Base-by-base conservation (phyloP, 371 early-diverging fungal species). In the Syncephalastrum sp. region DNA sequence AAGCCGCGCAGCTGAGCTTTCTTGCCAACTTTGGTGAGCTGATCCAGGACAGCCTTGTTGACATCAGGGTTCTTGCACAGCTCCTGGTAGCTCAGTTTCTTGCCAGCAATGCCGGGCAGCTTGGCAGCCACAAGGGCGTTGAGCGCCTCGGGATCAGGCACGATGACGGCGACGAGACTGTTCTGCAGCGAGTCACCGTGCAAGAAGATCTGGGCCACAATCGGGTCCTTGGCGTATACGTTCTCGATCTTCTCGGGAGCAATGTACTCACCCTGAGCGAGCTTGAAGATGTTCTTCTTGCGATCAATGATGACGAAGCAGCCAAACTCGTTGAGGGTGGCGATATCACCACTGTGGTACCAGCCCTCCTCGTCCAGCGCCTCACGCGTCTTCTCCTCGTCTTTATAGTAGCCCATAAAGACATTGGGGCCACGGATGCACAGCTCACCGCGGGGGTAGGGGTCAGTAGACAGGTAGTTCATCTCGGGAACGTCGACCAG, bases 201-300 rank as follows among this genome's bases (percentile, higher is more conserved):
- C 4, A 96, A 83, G 50, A 60, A 75, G 46, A 84, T 68, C 57
- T 93, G 92, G 45, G 83, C 81, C n/a, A 92, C 65, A 10, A 86
- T 56, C 24, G 75, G 64, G 57, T 77, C 64, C 63, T 81, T 77
- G 38, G 71, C 56, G 64, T 77, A 88, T 5, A 86, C 77, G 56
- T 83, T 85, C 70, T 96, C 96, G 24, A 95, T 85, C 68, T 95
- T 97, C 69, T 99, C 99, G 3, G 98, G 99, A 0, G 97, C 95
- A 63, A 99, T 86, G 77, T 98, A 99, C 79, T 99, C 99, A 58
- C 87, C 88, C 61, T 88, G 89, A 10, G 85, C 71, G 44, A 94
- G 82, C 82, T 99, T 99, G 85, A 99, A 98, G 53, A 98, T 94
- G 64, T 96, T 95, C 82, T 99, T 99, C 69, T 92, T 91, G 43